phyloP scores from a whole-genome alignment of 192 early-diverging fungal genomes.

The Backusella morwellensis region DNA sequence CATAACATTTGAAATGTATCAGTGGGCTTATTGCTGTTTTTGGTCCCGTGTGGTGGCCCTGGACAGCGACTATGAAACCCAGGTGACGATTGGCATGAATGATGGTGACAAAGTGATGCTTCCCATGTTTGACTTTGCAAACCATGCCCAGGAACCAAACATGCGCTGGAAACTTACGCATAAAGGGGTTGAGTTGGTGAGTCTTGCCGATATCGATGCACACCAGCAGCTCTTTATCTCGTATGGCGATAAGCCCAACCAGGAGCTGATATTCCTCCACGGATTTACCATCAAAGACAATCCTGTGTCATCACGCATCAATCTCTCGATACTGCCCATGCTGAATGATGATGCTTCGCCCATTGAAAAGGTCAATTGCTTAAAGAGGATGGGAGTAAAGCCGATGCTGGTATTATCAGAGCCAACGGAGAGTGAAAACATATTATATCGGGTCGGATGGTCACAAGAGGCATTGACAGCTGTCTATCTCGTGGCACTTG shows the following conservation, averaged over 20 bases:
- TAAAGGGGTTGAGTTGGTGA: slow-evolving; percentile 36
- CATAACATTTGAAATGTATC: slow-evolving; percentile 48
- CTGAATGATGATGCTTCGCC: slow-evolving; percentile 30
- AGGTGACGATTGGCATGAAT: background rate
- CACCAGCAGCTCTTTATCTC: slow-evolving; percentile 57
- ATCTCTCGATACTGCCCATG: slow-evolving; percentile 23
- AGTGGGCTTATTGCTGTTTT: slow-evolving; percentile 68
- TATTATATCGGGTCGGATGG: slow-evolving; percentile 6
- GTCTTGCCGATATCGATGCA: background rate
- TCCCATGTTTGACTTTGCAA: slow-evolving; percentile 72
- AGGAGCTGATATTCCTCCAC: slow-evolving; percentile 69
- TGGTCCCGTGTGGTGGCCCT: slow-evolving; percentile 69
- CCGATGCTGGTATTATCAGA: slow-evolving; percentile 7
- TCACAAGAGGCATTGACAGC: slow-evolving; percentile 22
- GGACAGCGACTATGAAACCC: slow-evolving; percentile 31
- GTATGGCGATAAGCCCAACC: slow-evolving; percentile 71
- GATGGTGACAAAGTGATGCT: slow-evolving; percentile 55
- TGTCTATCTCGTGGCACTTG: slow-evolving; percentile 34
- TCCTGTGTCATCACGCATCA: slow-evolving; percentile 26
- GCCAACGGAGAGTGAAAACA: background rate
- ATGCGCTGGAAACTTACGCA: slow-evolving; percentile 55
- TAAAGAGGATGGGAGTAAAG: slow-evolving; percentile 25
- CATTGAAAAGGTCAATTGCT: slow-evolving; percentile 33
- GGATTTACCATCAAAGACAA: slow-evolving; percentile 62
- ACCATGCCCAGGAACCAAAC: slow-evolving; percentile 53